These are phyloP conservation scores for Barnettozyma botsteinii DNA, from an alignment of 805 yeast species.

Conservation along the genomic window DNA sequence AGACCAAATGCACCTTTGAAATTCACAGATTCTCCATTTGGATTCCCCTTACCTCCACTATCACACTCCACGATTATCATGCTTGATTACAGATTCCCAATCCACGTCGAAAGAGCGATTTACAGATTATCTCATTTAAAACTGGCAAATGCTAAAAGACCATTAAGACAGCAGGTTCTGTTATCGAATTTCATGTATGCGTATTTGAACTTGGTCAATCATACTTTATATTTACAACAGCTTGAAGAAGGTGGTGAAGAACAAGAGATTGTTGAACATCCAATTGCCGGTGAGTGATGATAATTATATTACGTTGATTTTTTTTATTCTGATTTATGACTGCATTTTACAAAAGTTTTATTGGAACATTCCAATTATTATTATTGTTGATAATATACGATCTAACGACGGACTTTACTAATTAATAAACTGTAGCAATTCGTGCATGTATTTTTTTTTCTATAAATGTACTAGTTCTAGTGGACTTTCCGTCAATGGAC, in stretches of 20 bases:
- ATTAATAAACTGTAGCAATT: too few relatives aligned
- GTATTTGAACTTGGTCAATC: constrained; percentile 89
- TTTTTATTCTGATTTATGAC: too few relatives aligned
- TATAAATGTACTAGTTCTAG: constrained; percentile 8
- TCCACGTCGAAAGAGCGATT: constrained; percentile 94
- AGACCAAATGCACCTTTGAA: constrained; percentile 44
- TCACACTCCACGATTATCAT: constrained; percentile 70
- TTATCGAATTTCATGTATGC: constrained; percentile 97
- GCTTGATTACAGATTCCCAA: constrained; percentile 84
- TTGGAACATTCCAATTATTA: background rate
- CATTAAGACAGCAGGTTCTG: constrained; percentile 85
- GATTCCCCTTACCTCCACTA: constrained; percentile 80
- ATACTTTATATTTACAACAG: constrained; percentile 74
- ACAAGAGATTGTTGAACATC: constrained; percentile 1
- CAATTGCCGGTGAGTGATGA: background rate
- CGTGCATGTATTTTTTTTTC: too few relatives aligned
- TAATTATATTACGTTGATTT: background rate
- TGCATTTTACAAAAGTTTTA: background rate
- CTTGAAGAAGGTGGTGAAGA: constrained; percentile 28
- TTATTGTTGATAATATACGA: too few relatives aligned
- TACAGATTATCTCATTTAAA: constrained; percentile 89
- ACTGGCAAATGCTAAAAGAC: constrained; percentile 89
- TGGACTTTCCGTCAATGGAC: constrained; percentile 23
- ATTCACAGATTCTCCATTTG: constrained; percentile 77
- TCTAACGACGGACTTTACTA: too few relatives aligned